Evolutionary conservation across 1,139 yeast genomes (phyloP).

Genomic region (Candida pseudocylindracea): DNA sequence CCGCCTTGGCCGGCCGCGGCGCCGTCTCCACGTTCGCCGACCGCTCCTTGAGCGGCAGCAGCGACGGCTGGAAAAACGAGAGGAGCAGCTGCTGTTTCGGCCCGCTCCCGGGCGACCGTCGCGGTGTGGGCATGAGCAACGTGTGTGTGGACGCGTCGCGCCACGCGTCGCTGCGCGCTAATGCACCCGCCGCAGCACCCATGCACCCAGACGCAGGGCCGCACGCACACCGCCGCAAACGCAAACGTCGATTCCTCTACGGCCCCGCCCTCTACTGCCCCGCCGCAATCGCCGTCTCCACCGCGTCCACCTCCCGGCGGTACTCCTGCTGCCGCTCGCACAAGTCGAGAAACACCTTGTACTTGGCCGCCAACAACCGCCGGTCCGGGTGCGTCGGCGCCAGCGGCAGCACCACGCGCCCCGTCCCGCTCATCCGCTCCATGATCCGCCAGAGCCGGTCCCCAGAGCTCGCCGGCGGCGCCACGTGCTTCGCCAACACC

Average conservation of each 20-base stretch:
- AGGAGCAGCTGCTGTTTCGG: too few relatives aligned
- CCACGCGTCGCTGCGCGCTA: too few relatives aligned
- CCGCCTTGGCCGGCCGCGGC: too few relatives aligned
- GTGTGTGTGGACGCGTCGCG: too few relatives aligned
- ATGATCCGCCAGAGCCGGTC: slow-evolving; percentile 66
- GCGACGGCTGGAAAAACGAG: too few relatives aligned
- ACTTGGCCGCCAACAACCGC: slow-evolving; percentile 51
- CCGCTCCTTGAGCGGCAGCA: too few relatives aligned
- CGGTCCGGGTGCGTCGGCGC: slow-evolving; percentile 37
- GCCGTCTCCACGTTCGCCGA: too few relatives aligned
- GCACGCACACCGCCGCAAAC: too few relatives aligned
- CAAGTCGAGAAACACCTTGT: slow-evolving; percentile 71
- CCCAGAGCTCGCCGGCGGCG: too few relatives aligned
- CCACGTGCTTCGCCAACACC: slow-evolving; percentile 14
- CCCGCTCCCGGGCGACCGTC: too few relatives aligned
- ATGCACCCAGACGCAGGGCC: too few relatives aligned
- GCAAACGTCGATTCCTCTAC: neutral
- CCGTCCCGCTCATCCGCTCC: slow-evolving; percentile 69
- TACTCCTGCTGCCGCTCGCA: slow-evolving; percentile 61
- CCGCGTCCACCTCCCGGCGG: slow-evolving; percentile 41
- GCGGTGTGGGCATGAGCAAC: too few relatives aligned
- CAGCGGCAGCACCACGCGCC: slow-evolving; percentile 53
- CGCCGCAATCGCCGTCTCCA: slow-evolving; percentile 14
- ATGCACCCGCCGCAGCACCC: neutral
- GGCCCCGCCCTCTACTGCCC: neutral